phyloP scores from a whole-genome alignment of 345 rosid species.

The Physaria fendleri region DNA sequence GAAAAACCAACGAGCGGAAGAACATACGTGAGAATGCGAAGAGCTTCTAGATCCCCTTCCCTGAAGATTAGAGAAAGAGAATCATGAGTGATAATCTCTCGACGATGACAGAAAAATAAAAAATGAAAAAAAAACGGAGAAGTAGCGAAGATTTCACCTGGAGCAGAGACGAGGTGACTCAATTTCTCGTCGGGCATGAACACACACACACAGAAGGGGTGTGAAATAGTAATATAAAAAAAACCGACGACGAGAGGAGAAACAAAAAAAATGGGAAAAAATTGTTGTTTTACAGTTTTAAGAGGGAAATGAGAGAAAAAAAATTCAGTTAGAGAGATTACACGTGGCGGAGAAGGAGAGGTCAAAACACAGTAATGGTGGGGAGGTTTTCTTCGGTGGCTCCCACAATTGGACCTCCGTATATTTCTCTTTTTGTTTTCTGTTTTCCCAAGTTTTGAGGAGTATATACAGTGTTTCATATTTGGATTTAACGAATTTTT shows the following conservation, averaged over 20 bases:
- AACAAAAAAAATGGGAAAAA: conserved; percentile 3
- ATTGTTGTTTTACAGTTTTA: conserved; percentile 10
- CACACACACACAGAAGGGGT: neutral
- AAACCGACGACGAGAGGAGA: neutral
- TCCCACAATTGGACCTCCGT: conserved; percentile 14
- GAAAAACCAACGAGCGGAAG: neutral
- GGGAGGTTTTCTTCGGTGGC: neutral
- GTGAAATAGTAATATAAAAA: neutral
- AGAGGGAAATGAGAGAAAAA: conserved; percentile 27
- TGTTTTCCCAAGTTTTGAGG: neutral
- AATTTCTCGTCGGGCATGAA: conserved; percentile 12
- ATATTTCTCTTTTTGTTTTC: conserved; percentile 5
- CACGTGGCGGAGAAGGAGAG: conserved; percentile 6
- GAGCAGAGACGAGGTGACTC: conserved; percentile 16
- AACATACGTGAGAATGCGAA: conserved; percentile 23
- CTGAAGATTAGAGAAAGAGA: neutral
- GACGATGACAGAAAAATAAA: neutral
- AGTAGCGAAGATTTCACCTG: conserved; percentile 8
- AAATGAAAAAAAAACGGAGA: neutral
- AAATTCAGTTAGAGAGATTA: conserved; percentile 12
- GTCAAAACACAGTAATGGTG: neutral
- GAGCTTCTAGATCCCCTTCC: conserved; percentile 27
- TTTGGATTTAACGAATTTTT: neutral
- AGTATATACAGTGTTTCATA: neutral
- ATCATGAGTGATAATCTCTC: neutral